Conservation (phyloP, 2,329 filamentous ascomycete genomes). For the Clathrospora elynae region DNA sequence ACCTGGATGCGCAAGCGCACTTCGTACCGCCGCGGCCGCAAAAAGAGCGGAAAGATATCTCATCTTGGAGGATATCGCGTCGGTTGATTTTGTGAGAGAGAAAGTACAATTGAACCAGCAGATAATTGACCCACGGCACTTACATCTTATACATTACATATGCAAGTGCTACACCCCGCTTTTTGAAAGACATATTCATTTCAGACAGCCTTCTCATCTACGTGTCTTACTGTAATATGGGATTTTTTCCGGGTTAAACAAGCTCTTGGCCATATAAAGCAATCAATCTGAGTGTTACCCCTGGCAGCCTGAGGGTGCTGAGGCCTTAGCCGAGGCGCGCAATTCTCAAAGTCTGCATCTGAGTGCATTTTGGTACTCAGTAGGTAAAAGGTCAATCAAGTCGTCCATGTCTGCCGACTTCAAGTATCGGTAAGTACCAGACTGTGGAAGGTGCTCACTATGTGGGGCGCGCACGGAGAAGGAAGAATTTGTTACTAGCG, state of each 20-base stretch:
- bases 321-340: slow-evolving; percentile 7
- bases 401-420: slow-evolving; percentile 1
- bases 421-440: too few relatives aligned
- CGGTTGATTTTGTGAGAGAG: slow-evolving; percentile 5
- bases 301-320: slow-evolving; percentile 9
- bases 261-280: slow-evolving; percentile 27
- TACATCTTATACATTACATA: slow-evolving; percentile 15
- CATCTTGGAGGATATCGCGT: slow-evolving; percentile 20
- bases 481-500: slow-evolving; percentile 2
- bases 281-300: slow-evolving; percentile 25
- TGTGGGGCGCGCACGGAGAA: slow-evolving; percentile 8
- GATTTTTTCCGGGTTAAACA: slow-evolving; percentile 17
- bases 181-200: slow-evolving; percentile 10
- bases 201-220: slow-evolving; percentile 17
- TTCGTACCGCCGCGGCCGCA: slow-evolving; percentile 21
- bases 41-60: slow-evolving; percentile 27
- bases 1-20: slow-evolving; percentile 15
- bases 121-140: slow-evolving; percentile 1
- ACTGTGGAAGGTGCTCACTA: too few relatives aligned
- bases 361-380: slow-evolving; percentile 5
- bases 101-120: slow-evolving; percentile 10
- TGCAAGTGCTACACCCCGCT: neutral
- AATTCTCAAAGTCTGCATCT: slow-evolving; percentile 3
- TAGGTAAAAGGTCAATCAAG: slow-evolving; percentile 1
- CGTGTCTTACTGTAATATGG: slow-evolving; percentile 10